These are phyloP conservation scores for Parietaria judaica DNA, from an alignment of 306 rosid species.

Conservation along the genomic window DNA sequence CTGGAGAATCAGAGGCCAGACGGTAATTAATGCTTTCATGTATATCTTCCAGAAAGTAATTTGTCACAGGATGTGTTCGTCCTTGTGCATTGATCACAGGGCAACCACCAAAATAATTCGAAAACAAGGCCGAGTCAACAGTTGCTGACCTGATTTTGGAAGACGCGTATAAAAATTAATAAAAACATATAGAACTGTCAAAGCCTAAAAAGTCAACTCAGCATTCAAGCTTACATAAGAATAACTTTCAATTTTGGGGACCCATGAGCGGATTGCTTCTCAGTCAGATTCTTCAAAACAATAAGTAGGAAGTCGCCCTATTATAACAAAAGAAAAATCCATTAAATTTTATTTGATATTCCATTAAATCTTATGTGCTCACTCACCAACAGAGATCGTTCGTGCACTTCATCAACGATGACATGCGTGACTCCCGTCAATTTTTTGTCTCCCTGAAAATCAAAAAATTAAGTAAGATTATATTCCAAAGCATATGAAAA, in stretches of 20 bases:
- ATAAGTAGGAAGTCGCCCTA: conserved; percentile 91
- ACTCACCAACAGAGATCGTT: conserved; percentile 89
- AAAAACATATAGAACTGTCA: neutral
- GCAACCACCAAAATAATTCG: conserved; percentile 74
- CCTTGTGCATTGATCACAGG: conserved; percentile 92
- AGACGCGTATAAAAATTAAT: conserved; percentile 1
- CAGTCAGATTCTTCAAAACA: conserved; percentile 68
- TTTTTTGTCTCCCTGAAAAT: conserved; percentile 65
- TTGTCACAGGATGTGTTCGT: conserved; percentile 83
- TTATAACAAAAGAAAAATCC: conserved; percentile 14
- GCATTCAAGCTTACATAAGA: conserved; percentile 53
- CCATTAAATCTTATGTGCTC: neutral
- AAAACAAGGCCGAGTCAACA: conserved; percentile 86
- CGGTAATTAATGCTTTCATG: conserved; percentile 64
- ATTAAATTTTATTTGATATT: neutral
- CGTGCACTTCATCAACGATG: conserved; percentile 96
- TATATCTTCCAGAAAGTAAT: conserved; percentile 79
- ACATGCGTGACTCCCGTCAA: conserved; percentile 76
- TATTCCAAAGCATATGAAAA: neutral
- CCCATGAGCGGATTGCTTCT: conserved; percentile 50
- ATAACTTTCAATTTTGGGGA: conserved; percentile 66
- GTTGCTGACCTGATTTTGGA: conserved; percentile 82
- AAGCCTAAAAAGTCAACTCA: conserved; percentile 6
- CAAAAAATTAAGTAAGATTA: neutral
- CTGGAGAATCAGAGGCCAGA: conserved; percentile 79